Evolutionary conservation across 1,139 yeast genomes (phyloP), one percentile per base, ranked within the genome.

Genomic region (Geotrichum europaeum): DNA sequence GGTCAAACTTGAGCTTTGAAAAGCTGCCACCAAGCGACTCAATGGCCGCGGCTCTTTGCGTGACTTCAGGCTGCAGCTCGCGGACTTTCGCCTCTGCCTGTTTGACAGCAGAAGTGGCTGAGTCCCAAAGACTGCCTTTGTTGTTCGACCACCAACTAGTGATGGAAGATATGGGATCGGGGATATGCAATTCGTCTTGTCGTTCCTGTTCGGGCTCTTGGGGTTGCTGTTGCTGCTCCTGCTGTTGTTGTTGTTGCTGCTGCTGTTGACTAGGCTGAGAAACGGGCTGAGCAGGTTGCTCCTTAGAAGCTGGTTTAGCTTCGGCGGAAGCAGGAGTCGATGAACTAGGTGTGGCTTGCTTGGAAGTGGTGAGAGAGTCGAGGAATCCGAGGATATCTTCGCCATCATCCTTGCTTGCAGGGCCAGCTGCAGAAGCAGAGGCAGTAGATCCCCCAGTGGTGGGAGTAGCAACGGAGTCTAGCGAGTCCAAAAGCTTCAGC

Each of bases 341-440:
- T 47, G 67, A 62, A 22, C 69, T 69, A 20, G 72, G 65, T 25
- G 66, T 61, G 10, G 65, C 64, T 30, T 62, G 63, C 32, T 64
- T 62, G 47, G 66, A 67, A 58, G 68, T 67, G 36, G 76, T 71
- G 53, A 94, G 78, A 70, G 92, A 96, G 71, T 92, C 97, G 64
- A 94, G 77, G 69, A 94, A 92, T 47, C 89, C 96, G 70, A 92
- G 77, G 54, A 94, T 85, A 66, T 92, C 97, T 45, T 84, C 87
- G 63, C 84, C 84, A 54, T 82, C 80, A 56, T 80, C 82, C n/a
- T 68, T 68, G 58, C 62, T 58, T 25, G 45, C 52, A n/a, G 45
- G 20, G 15, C 25, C 51, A 20, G 51, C 18, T 40, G 68, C 67
- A 7, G 70, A 71, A 53, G 70, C 70, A 7, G 70, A 70, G 53